phyloP scores from a whole-genome alignment of 371 early-diverging fungal genomes.

The Thermomucor indicae-seudaticae region DNA sequence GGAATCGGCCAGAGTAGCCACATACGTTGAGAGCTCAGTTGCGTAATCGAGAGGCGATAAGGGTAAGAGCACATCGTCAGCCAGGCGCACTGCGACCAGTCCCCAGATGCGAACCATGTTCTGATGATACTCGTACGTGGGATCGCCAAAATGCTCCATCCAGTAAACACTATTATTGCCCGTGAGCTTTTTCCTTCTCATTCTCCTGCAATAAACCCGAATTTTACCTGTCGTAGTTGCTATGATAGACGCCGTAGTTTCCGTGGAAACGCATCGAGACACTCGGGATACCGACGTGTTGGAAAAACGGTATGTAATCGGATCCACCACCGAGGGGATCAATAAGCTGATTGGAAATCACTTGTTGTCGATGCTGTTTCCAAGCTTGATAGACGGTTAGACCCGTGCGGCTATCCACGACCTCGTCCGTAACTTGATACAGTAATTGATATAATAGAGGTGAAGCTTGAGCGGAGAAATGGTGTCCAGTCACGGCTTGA shows the following conservation, averaged over 20 bases:
- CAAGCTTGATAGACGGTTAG: conserved; percentile 51
- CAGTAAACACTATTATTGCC: conserved; percentile 22
- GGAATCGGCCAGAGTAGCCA: background rate
- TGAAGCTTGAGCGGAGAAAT: conserved; percentile 47
- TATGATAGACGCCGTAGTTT: conserved; percentile 44
- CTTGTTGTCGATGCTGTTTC: too few species aligned
- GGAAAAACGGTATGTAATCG: conserved; percentile 46
- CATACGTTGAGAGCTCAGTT: conserved; percentile 9
- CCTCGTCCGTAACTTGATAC: conserved; percentile 42
- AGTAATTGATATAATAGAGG: conserved; percentile 49
- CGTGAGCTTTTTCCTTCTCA: conserved; percentile 4
- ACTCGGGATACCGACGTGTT: conserved; percentile 47
- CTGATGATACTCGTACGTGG: conserved; percentile 41
- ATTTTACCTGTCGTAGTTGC: conserved; percentile 59
- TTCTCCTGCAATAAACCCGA: too few species aligned
- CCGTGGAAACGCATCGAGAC: conserved; percentile 39
- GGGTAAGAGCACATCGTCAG: conserved; percentile 24
- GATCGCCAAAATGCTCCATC: conserved; percentile 50
- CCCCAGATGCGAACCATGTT: conserved; percentile 36
- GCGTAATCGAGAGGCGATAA: conserved; percentile 28
- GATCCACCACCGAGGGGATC: conserved; percentile 42
- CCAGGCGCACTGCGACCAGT: conserved; percentile 26
- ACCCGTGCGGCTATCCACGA: conserved; percentile 47
- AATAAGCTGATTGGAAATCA: too few species aligned
- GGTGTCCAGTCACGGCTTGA: conserved; percentile 44